Conservation (phyloP, 129 eudicot species). For the Apium graveolens region DNA sequence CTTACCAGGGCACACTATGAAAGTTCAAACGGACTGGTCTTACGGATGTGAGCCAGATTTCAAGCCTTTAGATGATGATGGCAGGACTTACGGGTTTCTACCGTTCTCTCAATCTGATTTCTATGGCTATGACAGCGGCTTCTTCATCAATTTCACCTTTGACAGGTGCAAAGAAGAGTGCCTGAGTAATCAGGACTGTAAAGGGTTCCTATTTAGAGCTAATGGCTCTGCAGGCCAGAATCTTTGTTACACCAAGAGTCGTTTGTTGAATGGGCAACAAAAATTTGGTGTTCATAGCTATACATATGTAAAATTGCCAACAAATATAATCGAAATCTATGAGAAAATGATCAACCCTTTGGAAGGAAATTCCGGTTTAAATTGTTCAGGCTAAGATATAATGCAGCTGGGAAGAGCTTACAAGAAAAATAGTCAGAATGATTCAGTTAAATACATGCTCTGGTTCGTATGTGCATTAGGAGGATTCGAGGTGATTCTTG, state of each 20-base stretch:
- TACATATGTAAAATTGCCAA: conserved; percentile 34
- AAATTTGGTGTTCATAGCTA: not conserved
- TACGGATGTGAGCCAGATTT: conserved; percentile 10
- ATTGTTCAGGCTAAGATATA: not conserved
- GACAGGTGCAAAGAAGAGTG: conserved; percentile 8
- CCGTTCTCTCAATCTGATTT: conserved; percentile 1
- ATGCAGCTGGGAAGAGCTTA: conserved; percentile 13
- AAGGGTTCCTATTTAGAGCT: conserved; percentile 35
- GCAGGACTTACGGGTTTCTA: not conserved
- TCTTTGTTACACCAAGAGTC: conserved; percentile 36
- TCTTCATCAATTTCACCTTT: not conserved
- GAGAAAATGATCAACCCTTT: not conserved
- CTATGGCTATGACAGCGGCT: conserved; percentile 10
- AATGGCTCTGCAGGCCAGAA: not conserved
- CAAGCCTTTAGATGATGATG: not conserved
- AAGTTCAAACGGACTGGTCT: not conserved
- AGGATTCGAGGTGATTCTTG: conserved; percentile 21
- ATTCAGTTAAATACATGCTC: conserved; percentile 4
- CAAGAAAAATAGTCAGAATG: conserved; percentile 13
- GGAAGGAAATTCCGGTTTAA: not conserved
- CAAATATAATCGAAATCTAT: not conserved
- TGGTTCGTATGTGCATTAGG: conserved; percentile 18
- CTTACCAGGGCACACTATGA: conserved; percentile 3
- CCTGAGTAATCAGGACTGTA: conserved; percentile 24
- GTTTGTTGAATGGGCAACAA: conserved; percentile 33